Conservation (phyloP, 306 rosid genomes). For the Lathyrus aphaca region DNA sequence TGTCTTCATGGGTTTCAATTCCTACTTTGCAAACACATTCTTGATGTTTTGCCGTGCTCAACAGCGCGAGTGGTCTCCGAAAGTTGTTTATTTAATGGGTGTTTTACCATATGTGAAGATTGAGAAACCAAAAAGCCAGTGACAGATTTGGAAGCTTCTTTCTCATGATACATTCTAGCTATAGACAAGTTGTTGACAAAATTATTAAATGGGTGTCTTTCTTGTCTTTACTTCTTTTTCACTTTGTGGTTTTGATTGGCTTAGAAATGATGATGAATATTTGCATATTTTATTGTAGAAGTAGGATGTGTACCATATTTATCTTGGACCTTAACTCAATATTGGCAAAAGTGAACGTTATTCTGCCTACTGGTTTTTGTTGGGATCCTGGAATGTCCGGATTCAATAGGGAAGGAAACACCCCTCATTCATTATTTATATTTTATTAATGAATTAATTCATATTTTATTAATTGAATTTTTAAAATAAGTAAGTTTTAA, state of each 20-base stretch:
- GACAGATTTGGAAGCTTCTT: slow-evolving; percentile 49
- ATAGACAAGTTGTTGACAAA: slow-evolving; percentile 33
- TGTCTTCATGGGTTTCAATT: slow-evolving; percentile 78
- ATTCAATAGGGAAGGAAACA: no score
- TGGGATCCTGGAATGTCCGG: neutral
- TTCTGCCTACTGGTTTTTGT: slow-evolving; percentile 34
- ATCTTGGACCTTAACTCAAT: slow-evolving; percentile 35
- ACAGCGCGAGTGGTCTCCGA: slow-evolving; percentile 80
- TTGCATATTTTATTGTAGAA: slow-evolving; percentile 46
- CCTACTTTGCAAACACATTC: slow-evolving; percentile 83
- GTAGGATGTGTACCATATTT: slow-evolving; percentile 56
- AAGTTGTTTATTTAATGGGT: slow-evolving; percentile 66
- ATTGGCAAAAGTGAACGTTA: slow-evolving; percentile 28
- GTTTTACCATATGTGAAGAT: slow-evolving; percentile 76
- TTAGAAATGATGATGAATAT: slow-evolving; percentile 40
- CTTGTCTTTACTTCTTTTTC: neutral
- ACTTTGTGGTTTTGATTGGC: slow-evolving; percentile 44
- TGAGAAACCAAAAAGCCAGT: slow-evolving; percentile 82
- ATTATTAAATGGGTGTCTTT: slow-evolving; percentile 25
- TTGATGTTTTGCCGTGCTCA: slow-evolving; percentile 91
- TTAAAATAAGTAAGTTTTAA: no score
- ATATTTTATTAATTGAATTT: no score
- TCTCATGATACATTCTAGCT: slow-evolving; percentile 41
- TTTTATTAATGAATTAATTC: no score
- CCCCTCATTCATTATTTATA: no score